Percentiles rank a stretch among this genome's conserved stretches.
Evolutionary conservation across 148 eudicot species (phyloP).

Genomic region (Linanthus parryae): DNA sequence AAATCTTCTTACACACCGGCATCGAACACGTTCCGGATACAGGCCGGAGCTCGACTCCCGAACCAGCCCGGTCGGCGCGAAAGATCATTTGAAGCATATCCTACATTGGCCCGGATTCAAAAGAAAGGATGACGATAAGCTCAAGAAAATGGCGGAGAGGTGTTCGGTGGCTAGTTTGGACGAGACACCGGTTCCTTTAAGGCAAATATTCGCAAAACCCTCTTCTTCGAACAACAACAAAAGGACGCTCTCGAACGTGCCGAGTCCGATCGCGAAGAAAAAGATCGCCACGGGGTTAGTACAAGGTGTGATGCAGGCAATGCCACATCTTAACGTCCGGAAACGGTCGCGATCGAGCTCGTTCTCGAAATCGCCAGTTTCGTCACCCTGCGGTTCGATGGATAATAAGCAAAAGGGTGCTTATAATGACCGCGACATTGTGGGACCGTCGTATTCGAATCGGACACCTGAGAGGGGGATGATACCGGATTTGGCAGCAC

Average conservation of each 20-base stretch:
- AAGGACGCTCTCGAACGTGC: constrained; percentile 61
- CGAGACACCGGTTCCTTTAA: constrained; percentile 50
- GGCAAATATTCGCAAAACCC: constrained; percentile 55
- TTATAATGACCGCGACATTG: constrained; percentile 25
- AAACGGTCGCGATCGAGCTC: constrained; percentile 52
- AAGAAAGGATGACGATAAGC: constrained; percentile 20
- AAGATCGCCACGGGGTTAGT: constrained; percentile 59
- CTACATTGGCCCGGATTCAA: constrained; percentile 62
- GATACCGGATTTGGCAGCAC: too few relatives aligned
- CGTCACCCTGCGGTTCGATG: constrained; percentile 43
- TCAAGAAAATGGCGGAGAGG: constrained; percentile 29
- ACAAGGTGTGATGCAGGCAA: constrained; percentile 48
- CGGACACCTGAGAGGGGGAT: constrained; percentile 13
- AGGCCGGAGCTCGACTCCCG: constrained; percentile 17
- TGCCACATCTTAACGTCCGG: constrained; percentile 27
- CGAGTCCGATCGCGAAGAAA: constrained; percentile 79
- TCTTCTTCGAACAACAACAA: constrained; percentile 50
- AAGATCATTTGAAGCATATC: constrained; percentile 35
- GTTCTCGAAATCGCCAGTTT: constrained; percentile 48
- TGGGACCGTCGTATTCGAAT: constrained; percentile 27
- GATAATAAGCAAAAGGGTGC: constrained; percentile 53
- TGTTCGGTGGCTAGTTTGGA: constrained; percentile 23
- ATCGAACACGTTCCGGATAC: constrained; percentile 32
- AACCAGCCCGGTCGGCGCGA: constrained; percentile 22
- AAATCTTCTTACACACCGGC: constrained; percentile 55